These are phyloP conservation scores for Malassezia furfur DNA, from an alignment of 1,284 basidiomycete genomes.

Conservation along the genomic window DNA sequence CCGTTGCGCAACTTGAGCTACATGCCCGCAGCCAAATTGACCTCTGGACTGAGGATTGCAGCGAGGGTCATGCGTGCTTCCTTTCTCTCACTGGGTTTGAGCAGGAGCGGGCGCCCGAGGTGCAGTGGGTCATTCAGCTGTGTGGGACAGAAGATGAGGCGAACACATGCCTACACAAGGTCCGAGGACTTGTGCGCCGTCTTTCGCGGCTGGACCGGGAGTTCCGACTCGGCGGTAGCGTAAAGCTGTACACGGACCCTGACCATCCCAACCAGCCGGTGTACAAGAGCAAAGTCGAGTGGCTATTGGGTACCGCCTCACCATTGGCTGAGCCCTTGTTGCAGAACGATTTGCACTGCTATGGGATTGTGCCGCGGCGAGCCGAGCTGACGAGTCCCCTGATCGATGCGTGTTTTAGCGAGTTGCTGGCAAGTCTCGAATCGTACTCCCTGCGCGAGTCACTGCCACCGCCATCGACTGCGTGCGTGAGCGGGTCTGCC, in stretches of 20 bases:
- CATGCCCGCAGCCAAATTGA: not conserved
- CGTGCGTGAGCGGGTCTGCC: not conserved
- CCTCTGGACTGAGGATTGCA: not conserved
- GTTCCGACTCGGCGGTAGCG: not conserved
- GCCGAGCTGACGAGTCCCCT: not conserved
- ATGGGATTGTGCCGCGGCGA: not conserved
- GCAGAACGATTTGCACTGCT: not conserved
- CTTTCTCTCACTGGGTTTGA: not conserved
- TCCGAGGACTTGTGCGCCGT: slow-evolving; percentile 1
- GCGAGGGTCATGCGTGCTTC: not conserved
- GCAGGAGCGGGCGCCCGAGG: not conserved
- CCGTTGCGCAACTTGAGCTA: not conserved
- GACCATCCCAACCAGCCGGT: not conserved
- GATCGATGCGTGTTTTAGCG: not conserved
- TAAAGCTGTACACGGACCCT: not conserved
- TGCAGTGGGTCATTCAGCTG: slow-evolving; percentile 10
- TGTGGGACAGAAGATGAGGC: not conserved
- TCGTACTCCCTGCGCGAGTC: not conserved
- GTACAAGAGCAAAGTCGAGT: slow-evolving; percentile 7
- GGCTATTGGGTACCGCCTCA: not conserved
- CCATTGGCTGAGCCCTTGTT: not conserved
- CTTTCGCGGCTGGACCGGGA: slow-evolving; percentile 4
- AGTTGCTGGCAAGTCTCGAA: not conserved
- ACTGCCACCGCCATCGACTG: not conserved
- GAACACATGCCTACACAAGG: not conserved